Conservation (phyloP, 371 early-diverging fungal species). For the Syncephalastrum sp. region DNA sequence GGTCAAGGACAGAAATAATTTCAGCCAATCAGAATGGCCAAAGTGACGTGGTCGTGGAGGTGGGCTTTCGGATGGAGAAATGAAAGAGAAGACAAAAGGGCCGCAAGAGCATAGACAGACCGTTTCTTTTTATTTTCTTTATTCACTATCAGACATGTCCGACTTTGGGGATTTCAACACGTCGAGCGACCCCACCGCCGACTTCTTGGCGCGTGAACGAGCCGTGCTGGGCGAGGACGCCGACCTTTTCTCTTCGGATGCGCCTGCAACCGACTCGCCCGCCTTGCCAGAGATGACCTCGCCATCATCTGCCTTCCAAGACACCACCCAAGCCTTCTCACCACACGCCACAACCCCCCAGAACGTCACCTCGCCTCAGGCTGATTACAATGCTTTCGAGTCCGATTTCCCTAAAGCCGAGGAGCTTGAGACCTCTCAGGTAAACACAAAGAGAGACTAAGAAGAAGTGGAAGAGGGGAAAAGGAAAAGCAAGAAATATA, state of each 20-base stretch:
- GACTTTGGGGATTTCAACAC: slow-evolving; percentile 59
- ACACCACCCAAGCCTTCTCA: too few species aligned
- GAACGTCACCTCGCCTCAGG: slow-evolving; percentile 9
- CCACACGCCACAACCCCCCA: slow-evolving; percentile 8
- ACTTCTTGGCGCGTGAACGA: slow-evolving; percentile 91
- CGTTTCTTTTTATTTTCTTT: too few species aligned
- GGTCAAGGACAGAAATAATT: too few species aligned
- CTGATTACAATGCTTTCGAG: slow-evolving; percentile 38
- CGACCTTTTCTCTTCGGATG: slow-evolving; percentile 50
- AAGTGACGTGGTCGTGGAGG: too few species aligned
- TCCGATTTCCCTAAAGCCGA: slow-evolving; percentile 45
- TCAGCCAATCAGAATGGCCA: too few species aligned
- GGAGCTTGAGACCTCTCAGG: slow-evolving; percentile 50
- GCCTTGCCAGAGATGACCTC: slow-evolving; percentile 20
- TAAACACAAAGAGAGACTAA: slow-evolving; percentile 11
- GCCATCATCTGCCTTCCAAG: slow-evolving; percentile 6
- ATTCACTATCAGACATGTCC: slow-evolving; percentile 29
- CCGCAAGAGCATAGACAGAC: too few species aligned
- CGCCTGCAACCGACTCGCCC: slow-evolving; percentile 9
- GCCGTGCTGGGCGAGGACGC: slow-evolving; percentile 83
- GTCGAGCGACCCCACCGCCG: slow-evolving; percentile 79
- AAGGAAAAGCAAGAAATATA: too few species aligned
- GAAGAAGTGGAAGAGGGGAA: too few species aligned
- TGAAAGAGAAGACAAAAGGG: too few species aligned
- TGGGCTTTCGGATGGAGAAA: too few species aligned